Percentiles rank a stretch among this genome's conserved stretches.
Conservation (phyloP, 495 filamentous ascomycete species). For the Apiosordaria backusii region DNA sequence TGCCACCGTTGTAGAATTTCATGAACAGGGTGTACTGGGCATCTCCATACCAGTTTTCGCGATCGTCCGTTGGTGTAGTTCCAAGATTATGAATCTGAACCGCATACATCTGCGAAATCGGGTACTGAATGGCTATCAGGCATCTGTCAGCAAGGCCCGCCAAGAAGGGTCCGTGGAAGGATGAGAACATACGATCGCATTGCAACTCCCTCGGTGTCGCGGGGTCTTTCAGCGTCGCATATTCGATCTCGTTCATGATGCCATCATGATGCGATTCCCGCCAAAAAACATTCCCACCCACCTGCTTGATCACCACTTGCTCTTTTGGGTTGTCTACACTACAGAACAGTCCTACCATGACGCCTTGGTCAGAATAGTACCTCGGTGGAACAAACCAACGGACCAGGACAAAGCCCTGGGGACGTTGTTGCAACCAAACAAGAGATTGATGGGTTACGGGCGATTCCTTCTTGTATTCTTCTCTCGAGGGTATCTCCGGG, state of each 20-base stretch:
- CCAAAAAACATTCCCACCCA: background rate
- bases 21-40: constrained; percentile 12
- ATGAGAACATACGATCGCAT: background rate
- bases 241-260: background rate
- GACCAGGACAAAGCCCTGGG: background rate
- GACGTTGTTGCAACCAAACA: background rate
- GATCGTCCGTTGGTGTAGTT: background rate
- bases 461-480: background rate
- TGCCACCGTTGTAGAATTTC: constrained; percentile 24
- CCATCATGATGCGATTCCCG: background rate
- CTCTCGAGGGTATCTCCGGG: background rate
- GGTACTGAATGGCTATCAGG: background rate
- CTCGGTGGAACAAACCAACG: background rate
- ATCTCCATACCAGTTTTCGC: background rate
- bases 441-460: background rate
- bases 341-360: constrained; percentile 8
- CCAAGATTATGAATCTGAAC: constrained; percentile 9
- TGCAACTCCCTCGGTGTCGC: background rate
- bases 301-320: constrained; percentile 16
- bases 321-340: constrained; percentile 11
- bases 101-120: constrained; percentile 11
- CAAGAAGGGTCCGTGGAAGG: background rate
- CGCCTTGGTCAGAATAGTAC: background rate
- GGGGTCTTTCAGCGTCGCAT: background rate
- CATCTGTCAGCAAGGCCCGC: background rate